These are phyloP conservation scores for Eremomyces bilateralis DNA, from an alignment of 495 filamentous ascomycete species.

Conservation along the genomic window DNA sequence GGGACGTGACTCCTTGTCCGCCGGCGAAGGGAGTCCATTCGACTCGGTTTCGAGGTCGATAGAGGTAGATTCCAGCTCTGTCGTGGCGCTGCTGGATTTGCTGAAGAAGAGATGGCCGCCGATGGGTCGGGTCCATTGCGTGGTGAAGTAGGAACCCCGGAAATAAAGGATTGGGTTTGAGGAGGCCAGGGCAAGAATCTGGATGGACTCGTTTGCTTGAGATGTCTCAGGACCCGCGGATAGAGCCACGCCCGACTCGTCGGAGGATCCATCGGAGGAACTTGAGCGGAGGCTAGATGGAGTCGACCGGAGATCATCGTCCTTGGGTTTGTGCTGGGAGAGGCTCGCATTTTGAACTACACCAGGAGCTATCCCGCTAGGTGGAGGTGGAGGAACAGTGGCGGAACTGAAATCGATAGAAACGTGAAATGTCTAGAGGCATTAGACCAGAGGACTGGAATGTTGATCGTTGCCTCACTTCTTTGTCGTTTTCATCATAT, in stretches of 20 bases:
- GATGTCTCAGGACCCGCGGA: neutral
- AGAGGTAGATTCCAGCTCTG: neutral
- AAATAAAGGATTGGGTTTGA: conserved; percentile 50
- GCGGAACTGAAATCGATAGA: conserved; percentile 20
- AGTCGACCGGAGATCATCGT: neutral
- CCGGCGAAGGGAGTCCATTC: neutral
- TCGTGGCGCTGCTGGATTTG: conserved; percentile 14
- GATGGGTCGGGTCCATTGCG: conserved; percentile 52
- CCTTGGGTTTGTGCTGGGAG: neutral
- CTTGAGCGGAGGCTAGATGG: too few species aligned
- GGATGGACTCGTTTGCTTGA: conserved; percentile 27
- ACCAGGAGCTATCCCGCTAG: neutral
- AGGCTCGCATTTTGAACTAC: neutral
- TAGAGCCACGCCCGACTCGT: neutral
- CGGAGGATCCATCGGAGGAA: neutral
- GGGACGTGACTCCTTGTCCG: neutral
- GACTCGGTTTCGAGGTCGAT: neutral
- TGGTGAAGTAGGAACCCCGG: conserved; percentile 49
- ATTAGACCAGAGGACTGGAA: neutral
- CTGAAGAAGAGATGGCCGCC: conserved; percentile 63
- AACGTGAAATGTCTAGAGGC: conserved; percentile 7
- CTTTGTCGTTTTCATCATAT: conserved; percentile 34
- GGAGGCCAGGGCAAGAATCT: conserved; percentile 61
- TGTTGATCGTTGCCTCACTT: conserved; percentile 18
- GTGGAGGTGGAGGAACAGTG: neutral